A percentile compares a stretch with the other conserved stretches of the same genome.
Conservation (phyloP, 2,329 filamentous ascomycete species). For the Cytospora paraplurivora region DNA sequence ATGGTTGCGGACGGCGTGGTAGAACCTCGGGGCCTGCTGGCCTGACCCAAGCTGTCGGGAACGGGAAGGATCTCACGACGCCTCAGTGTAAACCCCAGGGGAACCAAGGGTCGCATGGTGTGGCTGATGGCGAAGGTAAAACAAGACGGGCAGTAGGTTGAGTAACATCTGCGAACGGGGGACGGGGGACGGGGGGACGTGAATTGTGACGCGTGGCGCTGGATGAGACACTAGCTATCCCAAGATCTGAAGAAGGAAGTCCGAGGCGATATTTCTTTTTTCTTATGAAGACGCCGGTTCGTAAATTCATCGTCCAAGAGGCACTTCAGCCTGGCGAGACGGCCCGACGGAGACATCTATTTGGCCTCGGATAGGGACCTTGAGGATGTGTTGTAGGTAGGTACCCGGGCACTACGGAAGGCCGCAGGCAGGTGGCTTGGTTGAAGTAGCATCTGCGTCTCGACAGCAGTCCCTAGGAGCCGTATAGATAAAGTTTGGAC, state of each 20-base stretch:
- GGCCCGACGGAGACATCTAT: slow-evolving; percentile 5
- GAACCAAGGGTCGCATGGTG: neutral
- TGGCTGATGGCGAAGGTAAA: neutral
- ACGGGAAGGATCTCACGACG: slow-evolving; percentile 8
- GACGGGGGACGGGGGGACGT: neutral
- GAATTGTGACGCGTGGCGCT: neutral
- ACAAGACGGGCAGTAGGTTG: neutral
- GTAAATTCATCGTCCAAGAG: neutral
- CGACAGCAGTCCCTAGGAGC: neutral
- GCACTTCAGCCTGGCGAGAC: slow-evolving; percentile 10
- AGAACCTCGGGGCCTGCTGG: neutral
- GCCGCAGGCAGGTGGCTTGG: neutral
- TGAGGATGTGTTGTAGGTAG: slow-evolving; percentile 7
- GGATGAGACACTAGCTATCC: neutral
- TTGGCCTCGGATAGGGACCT: neutral
- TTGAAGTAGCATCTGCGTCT: neutral
- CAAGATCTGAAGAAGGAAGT: neutral
- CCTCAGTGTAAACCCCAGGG: neutral
- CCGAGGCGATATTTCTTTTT: neutral
- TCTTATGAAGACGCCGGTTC: neutral
- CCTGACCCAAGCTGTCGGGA: slow-evolving; percentile 25
- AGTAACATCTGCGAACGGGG: neutral
- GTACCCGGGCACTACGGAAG: neutral
- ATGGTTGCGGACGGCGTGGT: neutral
- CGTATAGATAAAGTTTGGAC: neutral